Evolutionary conservation across 176 grass and related monocot species (phyloP), one percentile per base, ranked within the genome.

Genomic region (Rhynchospora breviuscula): DNA sequence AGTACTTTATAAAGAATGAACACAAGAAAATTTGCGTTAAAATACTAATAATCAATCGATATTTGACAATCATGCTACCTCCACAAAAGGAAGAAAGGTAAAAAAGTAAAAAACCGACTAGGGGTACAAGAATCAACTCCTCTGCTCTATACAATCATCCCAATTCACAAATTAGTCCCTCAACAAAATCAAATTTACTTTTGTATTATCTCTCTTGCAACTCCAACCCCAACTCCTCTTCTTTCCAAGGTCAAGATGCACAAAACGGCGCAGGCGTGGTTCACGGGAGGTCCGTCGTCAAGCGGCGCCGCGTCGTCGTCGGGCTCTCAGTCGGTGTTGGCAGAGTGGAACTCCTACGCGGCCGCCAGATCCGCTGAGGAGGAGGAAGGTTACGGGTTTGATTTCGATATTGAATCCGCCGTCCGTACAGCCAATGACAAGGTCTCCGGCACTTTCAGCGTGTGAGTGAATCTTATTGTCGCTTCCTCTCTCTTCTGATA

Each of bases 311-410:
- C 85, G 64, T 25, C 88, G 25, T 29, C 90, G 2, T 72, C 90
- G 5, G 18, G 89, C 12, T 89, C 85, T 81, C 83, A 86, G 46
- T 94, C 92, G 49, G 79, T 94, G 63, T 91, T 95, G 56, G 92
- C 95, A n/a, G 95, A 98, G 6, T 98, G 95, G 92, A 98, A 98
- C 82, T 98, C 92, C 58, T 98, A 95, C 91, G 92, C 95, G n/a
- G 92, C 95, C 25, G 82, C 92, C 69, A 93, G 89, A 85, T 91
- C 95, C 79, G 79, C 82, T 3, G 94, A 92, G 72, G 95, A 89
- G 59, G 87, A 81, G 23, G 86, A 43, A 17, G 87, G 80, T 44
- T 72, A 81, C 19, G 90, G 89, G 48, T 84, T 87, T 47, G 92
- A 87, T 82, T 92, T 94, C 88, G 95, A 98, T 76, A 87, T 98